phyloP scores from a whole-genome alignment of 257 asterid genomes.

The Scutellaria minor region DNA sequence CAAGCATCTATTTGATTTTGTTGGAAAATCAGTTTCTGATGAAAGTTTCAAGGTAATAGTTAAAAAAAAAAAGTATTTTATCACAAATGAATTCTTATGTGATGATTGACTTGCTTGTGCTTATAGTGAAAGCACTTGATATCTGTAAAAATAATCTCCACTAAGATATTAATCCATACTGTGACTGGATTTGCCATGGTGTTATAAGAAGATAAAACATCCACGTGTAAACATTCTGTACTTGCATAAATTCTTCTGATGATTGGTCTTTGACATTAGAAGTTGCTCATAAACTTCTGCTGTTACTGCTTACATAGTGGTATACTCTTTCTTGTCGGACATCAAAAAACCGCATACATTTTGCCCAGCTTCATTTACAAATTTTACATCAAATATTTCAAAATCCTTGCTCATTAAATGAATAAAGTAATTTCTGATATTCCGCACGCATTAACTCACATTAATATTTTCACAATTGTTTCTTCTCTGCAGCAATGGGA shows the following conservation, averaged over 20 bases:
- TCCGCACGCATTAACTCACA: slow-evolving; percentile 4
- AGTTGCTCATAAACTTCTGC: slow-evolving; percentile 9
- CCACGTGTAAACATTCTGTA: not conserved
- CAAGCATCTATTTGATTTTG: slow-evolving; percentile 77
- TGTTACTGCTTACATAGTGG: not conserved
- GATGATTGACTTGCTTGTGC: slow-evolving; percentile 4
- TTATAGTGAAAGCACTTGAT: slow-evolving; percentile 15
- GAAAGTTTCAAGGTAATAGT: slow-evolving; percentile 80
- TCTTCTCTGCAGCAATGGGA: slow-evolving; percentile 84
- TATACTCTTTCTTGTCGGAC: not conserved
- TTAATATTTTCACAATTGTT: not conserved
- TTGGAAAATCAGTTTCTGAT: slow-evolving; percentile 87
- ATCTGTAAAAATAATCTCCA: not conserved
- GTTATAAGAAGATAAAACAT: not conserved
- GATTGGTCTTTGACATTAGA: not conserved
- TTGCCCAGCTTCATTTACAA: slow-evolving; percentile 8
- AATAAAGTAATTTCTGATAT: slow-evolving; percentile 17
- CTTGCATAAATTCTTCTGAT: not conserved
- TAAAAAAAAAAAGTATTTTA: not conserved
- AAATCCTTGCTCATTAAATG: slow-evolving; percentile 9
- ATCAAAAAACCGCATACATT: not conserved
- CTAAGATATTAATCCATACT: not conserved
- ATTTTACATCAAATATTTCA: not conserved
- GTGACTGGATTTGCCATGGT: slow-evolving; percentile 11
- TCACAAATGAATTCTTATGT: not conserved